Percentiles rank a stretch among this genome's conserved stretches.
Evolutionary conservation across 2,329 filamentous ascomycete species (phyloP).

Genomic region (Penicillium hordei): DNA sequence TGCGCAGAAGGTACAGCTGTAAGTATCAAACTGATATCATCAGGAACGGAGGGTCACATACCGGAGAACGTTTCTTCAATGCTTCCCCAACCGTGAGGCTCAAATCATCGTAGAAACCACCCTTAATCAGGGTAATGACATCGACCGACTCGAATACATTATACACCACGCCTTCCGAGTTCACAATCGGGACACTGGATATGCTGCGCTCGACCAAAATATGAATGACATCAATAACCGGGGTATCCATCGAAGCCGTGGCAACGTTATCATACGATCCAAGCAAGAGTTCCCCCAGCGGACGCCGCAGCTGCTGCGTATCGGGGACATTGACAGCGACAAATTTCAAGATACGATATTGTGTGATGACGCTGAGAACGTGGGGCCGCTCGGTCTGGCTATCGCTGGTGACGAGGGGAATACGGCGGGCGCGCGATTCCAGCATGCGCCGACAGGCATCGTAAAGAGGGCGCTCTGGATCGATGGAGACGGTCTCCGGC

Average conservation of each 20-base stretch:
- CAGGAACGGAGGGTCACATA: conserved; percentile 39
- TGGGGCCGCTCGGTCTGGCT: conserved; percentile 90
- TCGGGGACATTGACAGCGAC: conserved; percentile 93
- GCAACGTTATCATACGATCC: conserved; percentile 80
- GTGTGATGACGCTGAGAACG: conserved; percentile 94
- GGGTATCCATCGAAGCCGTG: conserved; percentile 82
- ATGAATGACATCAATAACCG: conserved; percentile 92
- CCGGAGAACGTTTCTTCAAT: conserved; percentile 76
- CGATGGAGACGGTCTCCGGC: conserved; percentile 93
- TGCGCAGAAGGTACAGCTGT: conserved; percentile 28
- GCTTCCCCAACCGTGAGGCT: conserved; percentile 84
- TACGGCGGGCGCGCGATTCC: conserved; percentile 85
- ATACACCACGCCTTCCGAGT: conserved; percentile 73
- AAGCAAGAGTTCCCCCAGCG: conserved; percentile 76
- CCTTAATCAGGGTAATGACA: conserved; percentile 93
- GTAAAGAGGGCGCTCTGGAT: conserved; percentile 85
- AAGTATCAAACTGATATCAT: background rate
- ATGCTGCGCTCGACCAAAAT: conserved; percentile 91
- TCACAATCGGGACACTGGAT: conserved; percentile 89
- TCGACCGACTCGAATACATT: conserved; percentile 99
- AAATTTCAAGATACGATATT: conserved; percentile 98
- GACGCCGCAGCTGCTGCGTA: conserved; percentile 84
- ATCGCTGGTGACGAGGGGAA: conserved; percentile 89
- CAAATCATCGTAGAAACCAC: conserved; percentile 87
- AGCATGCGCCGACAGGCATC: conserved; percentile 95